These are phyloP conservation scores for Carex scoparia DNA, from an alignment of 176 grass and related monocot species.

Conservation along the genomic window DNA sequence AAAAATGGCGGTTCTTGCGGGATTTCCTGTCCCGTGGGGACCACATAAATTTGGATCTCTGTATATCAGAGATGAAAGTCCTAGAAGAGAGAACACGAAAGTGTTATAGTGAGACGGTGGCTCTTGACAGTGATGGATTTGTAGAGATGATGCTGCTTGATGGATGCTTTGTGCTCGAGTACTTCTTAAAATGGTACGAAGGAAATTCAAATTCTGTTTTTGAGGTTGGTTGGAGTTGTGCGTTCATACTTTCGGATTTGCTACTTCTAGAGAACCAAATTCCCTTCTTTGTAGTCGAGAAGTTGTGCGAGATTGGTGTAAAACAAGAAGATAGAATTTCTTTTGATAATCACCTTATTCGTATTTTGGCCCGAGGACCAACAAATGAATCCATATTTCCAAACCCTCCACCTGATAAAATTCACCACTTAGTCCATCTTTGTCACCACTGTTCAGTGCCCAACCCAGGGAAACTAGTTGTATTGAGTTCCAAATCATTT, in stretches of 20 bases:
- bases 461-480: not conserved
- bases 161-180: slow-evolving; percentile 22
- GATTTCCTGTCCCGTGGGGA: slow-evolving; percentile 10
- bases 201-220: not conserved
- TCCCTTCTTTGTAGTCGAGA: slow-evolving; percentile 7
- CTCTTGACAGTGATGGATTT: slow-evolving; percentile 15
- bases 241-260: not conserved
- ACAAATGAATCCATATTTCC: not conserved
- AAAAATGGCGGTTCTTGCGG: slow-evolving; percentile 10
- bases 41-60: not conserved
- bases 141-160: slow-evolving; percentile 29
- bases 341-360: not conserved
- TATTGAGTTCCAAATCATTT: slow-evolving; percentile 1
- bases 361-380: not conserved
- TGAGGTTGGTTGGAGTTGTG: not conserved
- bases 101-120: slow-evolving; percentile 2
- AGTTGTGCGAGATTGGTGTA: not conserved
- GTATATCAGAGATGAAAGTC: slow-evolving; percentile 13
- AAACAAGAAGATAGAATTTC: not conserved
- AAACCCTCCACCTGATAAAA: not conserved
- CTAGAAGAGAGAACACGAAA: slow-evolving; percentile 6
- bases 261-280: slow-evolving; percentile 21
- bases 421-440: slow-evolving; percentile 20
- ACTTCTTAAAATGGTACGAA: not conserved
- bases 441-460: slow-evolving; percentile 4